Evolutionary conservation across 768 basidiomycete species (phyloP).

Genomic region (Clathrus columnatus): DNA sequence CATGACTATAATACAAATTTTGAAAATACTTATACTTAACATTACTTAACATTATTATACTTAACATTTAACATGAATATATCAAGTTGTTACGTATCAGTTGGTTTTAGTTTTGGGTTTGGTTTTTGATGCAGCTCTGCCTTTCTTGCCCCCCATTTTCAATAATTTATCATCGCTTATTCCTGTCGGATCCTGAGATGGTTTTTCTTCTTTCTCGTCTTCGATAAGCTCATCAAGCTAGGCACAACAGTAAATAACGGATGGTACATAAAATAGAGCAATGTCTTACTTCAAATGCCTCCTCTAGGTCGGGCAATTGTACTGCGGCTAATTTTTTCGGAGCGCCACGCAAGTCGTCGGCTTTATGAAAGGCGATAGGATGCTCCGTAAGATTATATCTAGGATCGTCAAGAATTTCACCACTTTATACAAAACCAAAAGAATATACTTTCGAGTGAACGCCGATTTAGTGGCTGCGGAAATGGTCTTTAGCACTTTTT

Average conservation of each 20-base stretch:
- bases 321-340: conserved; percentile 73
- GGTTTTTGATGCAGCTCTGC: conserved; percentile 18
- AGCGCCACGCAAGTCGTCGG: conserved; percentile 63
- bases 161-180: conserved; percentile 51
- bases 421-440: not conserved
- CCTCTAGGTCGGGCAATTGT: conserved; percentile 83
- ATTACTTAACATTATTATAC: too few relatives aligned
- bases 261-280: not conserved
- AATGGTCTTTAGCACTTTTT: conserved; percentile 74
- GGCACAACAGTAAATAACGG: conserved; percentile 14
- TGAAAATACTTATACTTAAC: not conserved
- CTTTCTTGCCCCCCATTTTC: conserved; percentile 43
- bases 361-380: conserved; percentile 93
- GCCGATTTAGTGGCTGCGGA: conserved; percentile 69
- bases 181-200: conserved; percentile 35
- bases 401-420: not conserved
- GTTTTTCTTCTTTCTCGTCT: conserved; percentile 28
- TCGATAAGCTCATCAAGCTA: conserved; percentile 31
- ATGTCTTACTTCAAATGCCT: conserved; percentile 68
- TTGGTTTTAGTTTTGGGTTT: conserved; percentile 19
- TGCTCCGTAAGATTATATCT: conserved; percentile 89
- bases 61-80: too few relatives aligned
- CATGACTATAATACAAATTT: not conserved
- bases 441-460: conserved; percentile 73
- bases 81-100: too few relatives aligned